Conservation (phyloP, 768 basidiomycete species). For the Auricularia cornea region DNA sequence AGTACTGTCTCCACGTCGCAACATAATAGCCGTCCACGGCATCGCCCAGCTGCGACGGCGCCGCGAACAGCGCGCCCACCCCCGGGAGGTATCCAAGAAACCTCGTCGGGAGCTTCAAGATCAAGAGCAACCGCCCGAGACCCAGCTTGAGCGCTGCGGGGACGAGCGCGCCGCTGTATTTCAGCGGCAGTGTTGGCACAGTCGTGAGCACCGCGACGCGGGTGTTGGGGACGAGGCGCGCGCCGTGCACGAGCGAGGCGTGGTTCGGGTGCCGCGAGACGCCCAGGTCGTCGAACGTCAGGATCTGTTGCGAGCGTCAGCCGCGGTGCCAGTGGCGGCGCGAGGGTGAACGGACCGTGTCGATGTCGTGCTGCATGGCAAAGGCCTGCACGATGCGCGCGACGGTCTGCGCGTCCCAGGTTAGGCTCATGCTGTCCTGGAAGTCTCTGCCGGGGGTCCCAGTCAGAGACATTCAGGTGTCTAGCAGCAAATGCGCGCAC, state of each 20-base stretch:
- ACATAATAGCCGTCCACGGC: not conserved
- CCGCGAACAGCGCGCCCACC: no score
- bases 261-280: constrained; percentile 88
- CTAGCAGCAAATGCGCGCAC: constrained; percentile 44
- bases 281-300: constrained; percentile 75
- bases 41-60: not conserved
- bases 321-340: not conserved
- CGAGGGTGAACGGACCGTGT: no score
- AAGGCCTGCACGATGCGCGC: no score
- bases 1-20: not conserved
- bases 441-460: no score
- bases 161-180: not conserved
- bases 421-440: no score
- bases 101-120: no score
- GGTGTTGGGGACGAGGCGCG: not conserved
- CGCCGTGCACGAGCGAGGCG: constrained; percentile 54
- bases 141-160: not conserved
- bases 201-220: not conserved
- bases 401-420: no score
- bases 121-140: no score
- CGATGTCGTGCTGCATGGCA: no score
- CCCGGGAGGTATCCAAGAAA: no score
- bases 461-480: no score
- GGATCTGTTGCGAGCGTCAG: constrained; percentile 41
- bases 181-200: not conserved